Base-by-base conservation (phyloP, 371 early-diverging fungal species). In the Mucor ambiguus region DNA sequence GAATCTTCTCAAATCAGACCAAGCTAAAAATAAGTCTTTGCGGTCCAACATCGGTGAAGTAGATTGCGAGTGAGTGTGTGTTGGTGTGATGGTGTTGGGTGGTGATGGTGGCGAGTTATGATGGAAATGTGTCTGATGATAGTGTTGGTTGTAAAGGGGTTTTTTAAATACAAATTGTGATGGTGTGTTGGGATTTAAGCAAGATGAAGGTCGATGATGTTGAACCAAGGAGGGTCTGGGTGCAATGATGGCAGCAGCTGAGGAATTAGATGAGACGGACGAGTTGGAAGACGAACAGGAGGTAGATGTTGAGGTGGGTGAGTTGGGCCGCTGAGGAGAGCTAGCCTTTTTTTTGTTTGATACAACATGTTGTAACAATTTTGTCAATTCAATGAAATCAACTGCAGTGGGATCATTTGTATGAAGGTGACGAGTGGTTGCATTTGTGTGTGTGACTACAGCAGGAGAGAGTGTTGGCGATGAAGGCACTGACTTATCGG, bases 61-160 rank as follows among this genome's bases (percentile, higher is more conserved):
- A 4, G 33, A n/a, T 12, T 62, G 62, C 16, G n/a, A 20, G 35
- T 14, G 44, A 0, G 44, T 44, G 9, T 44, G 46, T 22, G 56
- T 56, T 18, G 64, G 35, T 22, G 56, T 44, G 24, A 58, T 64
- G 32, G 33, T 26, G 11, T n/a, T 43, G 5, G 59, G 48, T 24
- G 59, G 57, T 16, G 52, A 38, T 18, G 65, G 65, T 14, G 58
- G 49, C 5, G 56, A 16, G 35, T 48, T 28, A 35, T 75, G 79
- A 54, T 76, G 76, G 58, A 76, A 79, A 52, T 79, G 79, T 1
- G 79, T 74, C 60, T 76, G 72, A 60, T 74, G 79, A 32, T 74
- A 79, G 4, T 69, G 55, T 14, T 76, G 66, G 33, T 79, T 75
- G 48, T 79, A 79, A 48, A 74, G 68, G 14, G 79, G 76, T 9